These are phyloP conservation scores for Lepidium sativum DNA, from an alignment of 345 rosid genomes.

Conservation along the genomic window DNA sequence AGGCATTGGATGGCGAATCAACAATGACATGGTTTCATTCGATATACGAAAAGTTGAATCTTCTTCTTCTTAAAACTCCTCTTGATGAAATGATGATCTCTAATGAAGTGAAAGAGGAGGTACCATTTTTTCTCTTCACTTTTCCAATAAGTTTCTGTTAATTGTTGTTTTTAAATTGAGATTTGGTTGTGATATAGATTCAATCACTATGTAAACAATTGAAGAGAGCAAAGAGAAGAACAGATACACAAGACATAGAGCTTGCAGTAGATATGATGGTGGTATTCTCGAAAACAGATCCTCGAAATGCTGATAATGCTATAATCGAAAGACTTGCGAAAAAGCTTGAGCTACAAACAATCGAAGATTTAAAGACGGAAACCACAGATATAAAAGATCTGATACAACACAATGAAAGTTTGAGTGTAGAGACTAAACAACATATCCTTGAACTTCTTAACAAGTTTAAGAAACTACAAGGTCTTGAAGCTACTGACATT, in stretches of 20 bases:
- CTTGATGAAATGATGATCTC: slow-evolving; percentile 45
- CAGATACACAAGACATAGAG: slow-evolving; percentile 79
- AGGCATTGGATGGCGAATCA: slow-evolving; percentile 63
- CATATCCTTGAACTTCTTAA: slow-evolving; percentile 54
- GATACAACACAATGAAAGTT: slow-evolving; percentile 34
- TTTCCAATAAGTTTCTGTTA: background rate
- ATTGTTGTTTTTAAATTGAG: background rate
- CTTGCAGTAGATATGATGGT: slow-evolving; percentile 79
- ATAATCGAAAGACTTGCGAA: slow-evolving; percentile 63
- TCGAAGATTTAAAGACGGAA: slow-evolving; percentile 52
- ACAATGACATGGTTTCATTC: slow-evolving; percentile 39
- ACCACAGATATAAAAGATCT: slow-evolving; percentile 45
- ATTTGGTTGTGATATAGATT: slow-evolving; percentile 24
- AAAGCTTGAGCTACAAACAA: slow-evolving; percentile 52
- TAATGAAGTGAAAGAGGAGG: slow-evolving; percentile 57
- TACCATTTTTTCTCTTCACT: background rate
- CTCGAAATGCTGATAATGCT: slow-evolving; percentile 56
- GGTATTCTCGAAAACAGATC: slow-evolving; percentile 49
- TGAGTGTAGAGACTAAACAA: slow-evolving; percentile 33
- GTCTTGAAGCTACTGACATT: slow-evolving; percentile 45
- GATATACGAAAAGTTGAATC: slow-evolving; percentile 37
- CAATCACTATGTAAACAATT: slow-evolving; percentile 45
- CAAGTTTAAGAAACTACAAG: slow-evolving; percentile 51
- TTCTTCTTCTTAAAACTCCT: slow-evolving; percentile 37
- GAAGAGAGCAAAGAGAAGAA: slow-evolving; percentile 48